These are phyloP conservation scores for Dictyostelium discoideum DNA, from an alignment of 78 protist genomes.

Conservation along the genomic window DNA sequence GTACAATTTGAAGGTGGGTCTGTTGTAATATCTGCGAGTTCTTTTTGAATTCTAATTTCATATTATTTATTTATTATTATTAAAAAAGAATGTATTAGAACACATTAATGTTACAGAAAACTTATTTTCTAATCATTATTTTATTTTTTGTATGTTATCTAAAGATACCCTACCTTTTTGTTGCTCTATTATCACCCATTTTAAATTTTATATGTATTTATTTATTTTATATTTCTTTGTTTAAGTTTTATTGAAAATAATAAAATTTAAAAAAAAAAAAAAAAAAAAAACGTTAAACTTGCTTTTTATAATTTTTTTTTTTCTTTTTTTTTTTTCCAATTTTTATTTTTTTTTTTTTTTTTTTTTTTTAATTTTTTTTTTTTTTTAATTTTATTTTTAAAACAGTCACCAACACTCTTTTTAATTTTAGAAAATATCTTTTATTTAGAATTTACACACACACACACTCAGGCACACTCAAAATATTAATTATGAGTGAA, in stretches of 20 bases:
- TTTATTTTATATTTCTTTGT: neutral
- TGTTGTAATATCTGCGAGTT: slow-evolving; percentile 80
- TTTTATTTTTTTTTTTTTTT: neutral
- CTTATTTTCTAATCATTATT: neutral
- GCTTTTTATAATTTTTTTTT: neutral
- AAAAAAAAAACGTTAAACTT: neutral
- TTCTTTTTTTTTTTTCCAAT: neutral
- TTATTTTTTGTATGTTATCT: neutral
- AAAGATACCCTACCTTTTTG: neutral
- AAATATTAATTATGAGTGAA: neutral
- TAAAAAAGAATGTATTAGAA: neutral
- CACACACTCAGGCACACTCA: neutral
- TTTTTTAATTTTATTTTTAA: neutral
- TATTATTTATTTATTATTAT: neutral
- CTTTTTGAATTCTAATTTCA: slow-evolving; percentile 83
- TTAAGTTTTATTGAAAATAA: neutral
- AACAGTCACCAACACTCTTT: slow-evolving; percentile 1
- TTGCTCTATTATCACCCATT: slow-evolving; percentile 7
- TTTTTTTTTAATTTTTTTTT: neutral
- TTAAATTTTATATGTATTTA: neutral
- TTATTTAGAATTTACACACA: neutral
- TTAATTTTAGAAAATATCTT: too few species aligned
- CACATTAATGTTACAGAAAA: neutral
- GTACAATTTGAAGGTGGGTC: slow-evolving; percentile 89
- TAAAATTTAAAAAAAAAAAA: neutral